Evolutionary conservation across 83 land plant genomes (phyloP).

Genomic region (Picea abies): DNA sequence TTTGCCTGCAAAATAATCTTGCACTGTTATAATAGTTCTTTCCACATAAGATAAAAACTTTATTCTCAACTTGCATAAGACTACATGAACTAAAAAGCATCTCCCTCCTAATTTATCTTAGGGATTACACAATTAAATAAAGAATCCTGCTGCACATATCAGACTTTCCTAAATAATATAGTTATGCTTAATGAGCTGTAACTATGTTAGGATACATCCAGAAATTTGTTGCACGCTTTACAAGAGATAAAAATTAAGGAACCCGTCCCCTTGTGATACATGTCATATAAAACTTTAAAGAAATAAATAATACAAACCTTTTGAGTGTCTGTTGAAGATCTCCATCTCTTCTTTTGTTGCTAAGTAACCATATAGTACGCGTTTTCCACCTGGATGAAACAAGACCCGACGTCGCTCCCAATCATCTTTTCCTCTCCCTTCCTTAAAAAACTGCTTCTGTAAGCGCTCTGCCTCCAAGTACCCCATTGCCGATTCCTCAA

Average conservation of each 20-base stretch:
- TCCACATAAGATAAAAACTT: not conserved
- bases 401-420: constrained; percentile 51
- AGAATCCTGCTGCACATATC: no score
- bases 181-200: not conserved
- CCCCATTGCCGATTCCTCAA: constrained; percentile 71
- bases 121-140: no score
- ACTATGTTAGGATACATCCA: not conserved
- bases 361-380: constrained; percentile 80
- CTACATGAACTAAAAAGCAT: no score
- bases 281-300: not conserved
- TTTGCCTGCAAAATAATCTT: constrained; percentile 51
- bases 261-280: not conserved
- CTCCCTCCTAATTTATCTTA: no score
- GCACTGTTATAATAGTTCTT: not conserved
- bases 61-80: no score
- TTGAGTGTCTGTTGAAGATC: constrained; percentile 68
- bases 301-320: constrained; percentile 39
- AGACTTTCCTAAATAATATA: not conserved
- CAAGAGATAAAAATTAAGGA: not conserved
- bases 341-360: constrained; percentile 75
- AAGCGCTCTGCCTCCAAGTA: constrained; percentile 81
- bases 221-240: not conserved
- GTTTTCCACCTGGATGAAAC: constrained; percentile 74
- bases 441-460: constrained; percentile 58
- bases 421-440: constrained; percentile 58